A percentile compares a stretch with the other conserved stretches of the same genome.
Conservation (phyloP, 495 filamentous ascomycete species). For the Podospora conica region DNA sequence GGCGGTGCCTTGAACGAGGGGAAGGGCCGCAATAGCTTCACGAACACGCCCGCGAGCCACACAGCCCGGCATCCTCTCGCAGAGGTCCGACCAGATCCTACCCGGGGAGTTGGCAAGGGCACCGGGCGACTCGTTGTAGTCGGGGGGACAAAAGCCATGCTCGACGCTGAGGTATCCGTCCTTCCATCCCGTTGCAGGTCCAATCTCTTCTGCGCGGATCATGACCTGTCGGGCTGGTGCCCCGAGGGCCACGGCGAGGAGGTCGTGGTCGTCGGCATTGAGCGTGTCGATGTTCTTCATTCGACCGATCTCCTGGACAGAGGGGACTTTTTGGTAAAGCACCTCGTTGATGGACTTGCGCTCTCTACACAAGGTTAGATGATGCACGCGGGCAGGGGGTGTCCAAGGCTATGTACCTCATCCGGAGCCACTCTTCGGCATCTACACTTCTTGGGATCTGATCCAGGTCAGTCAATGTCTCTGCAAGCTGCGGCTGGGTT, state of each 20-base stretch:
- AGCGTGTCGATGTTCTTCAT: slow-evolving; percentile 40
- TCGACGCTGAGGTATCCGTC: slow-evolving; percentile 48
- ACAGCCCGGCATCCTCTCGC: slow-evolving; percentile 48
- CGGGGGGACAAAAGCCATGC: slow-evolving; percentile 46
- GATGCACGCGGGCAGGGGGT: not conserved
- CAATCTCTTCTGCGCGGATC: slow-evolving; percentile 46
- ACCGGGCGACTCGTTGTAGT: slow-evolving; percentile 42
- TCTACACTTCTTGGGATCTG: slow-evolving; percentile 33
- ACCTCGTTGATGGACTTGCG: slow-evolving; percentile 37
- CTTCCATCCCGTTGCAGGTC: slow-evolving; percentile 45
- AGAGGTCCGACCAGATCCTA: slow-evolving; percentile 48
- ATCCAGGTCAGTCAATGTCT: slow-evolving; percentile 3
- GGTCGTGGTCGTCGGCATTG: slow-evolving; percentile 38
- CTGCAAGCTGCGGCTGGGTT: not conserved
- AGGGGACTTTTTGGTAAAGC: slow-evolving; percentile 31
- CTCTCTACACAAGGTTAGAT: slow-evolving; percentile 14
- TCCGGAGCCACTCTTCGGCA: slow-evolving; percentile 30
- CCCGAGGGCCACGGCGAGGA: slow-evolving; percentile 46
- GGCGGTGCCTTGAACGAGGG: slow-evolving; percentile 40
- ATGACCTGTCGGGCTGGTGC: slow-evolving; percentile 48
- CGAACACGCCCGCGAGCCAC: slow-evolving; percentile 43
- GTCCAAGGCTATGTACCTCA: slow-evolving; percentile 18
- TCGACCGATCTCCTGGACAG: slow-evolving; percentile 24
- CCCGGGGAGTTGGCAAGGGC: slow-evolving; percentile 44
- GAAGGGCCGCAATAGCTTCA: slow-evolving; percentile 43